A percentile compares a stretch with the other conserved stretches of the same genome.
phyloP scores from a whole-genome alignment of 2,329 filamentous ascomycete genomes.

The Emergomyces orientalis region DNA sequence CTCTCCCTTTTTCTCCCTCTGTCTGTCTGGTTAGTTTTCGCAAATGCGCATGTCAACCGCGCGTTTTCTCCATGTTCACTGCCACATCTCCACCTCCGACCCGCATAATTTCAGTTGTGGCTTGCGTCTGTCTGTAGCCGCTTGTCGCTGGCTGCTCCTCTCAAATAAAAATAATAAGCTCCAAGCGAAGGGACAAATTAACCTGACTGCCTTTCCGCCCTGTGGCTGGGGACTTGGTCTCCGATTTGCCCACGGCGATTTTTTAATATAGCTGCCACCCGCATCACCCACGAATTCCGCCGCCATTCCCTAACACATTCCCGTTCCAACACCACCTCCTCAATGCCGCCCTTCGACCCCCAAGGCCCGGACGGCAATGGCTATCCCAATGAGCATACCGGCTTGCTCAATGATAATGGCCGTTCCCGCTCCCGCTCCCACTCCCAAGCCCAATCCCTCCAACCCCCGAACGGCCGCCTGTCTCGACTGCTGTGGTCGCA shows the following conservation, averaged over 20 bases:
- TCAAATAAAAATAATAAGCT: not conserved
- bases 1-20: not conserved
- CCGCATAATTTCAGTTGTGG: not conserved
- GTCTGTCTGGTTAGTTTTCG: too few species aligned
- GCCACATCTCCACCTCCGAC: not conserved
- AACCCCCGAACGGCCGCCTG: not conserved
- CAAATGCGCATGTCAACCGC: not conserved
- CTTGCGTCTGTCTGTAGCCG: not conserved
- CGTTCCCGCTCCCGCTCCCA: conserved; percentile 7
- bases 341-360: conserved; percentile 9
- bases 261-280: conserved; percentile 5
- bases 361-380: conserved; percentile 7
- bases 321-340: conserved; percentile 4
- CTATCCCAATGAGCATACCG: conserved; percentile 11
- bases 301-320: conserved; percentile 7
- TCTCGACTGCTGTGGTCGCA: conserved; percentile 18
- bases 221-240: conserved; percentile 2
- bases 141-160: not conserved
- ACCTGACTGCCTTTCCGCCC: conserved; percentile 1
- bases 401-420: conserved; percentile 10
- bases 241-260: not conserved
- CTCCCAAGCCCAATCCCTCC: conserved; percentile 1
- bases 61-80: not conserved
- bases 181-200: not conserved
- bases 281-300: conserved; percentile 15